Conservation (phyloP, 768 basidiomycete genomes). For the Boletus huronensis region DNA sequence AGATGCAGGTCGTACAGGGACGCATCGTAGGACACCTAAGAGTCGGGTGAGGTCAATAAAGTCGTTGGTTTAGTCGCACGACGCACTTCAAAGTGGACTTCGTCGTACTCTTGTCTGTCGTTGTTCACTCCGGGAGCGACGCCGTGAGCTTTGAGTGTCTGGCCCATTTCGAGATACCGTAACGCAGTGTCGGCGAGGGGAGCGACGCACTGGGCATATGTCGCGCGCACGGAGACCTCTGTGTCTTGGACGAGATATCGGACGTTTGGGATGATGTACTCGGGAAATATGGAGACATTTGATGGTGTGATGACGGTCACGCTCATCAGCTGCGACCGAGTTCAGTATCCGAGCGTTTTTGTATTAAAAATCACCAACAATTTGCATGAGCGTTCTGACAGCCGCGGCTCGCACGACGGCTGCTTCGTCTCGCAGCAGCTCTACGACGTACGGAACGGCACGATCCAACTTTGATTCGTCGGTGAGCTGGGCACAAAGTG, state of each 20-base stretch:
- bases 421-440: slow-evolving; percentile 82
- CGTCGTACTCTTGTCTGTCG: slow-evolving; percentile 70
- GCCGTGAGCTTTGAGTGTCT: slow-evolving; percentile 83
- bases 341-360: slow-evolving; percentile 9
- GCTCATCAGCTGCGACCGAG: slow-evolving; percentile 47
- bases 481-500: slow-evolving; percentile 74
- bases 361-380: slow-evolving; percentile 47
- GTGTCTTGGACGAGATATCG: slow-evolving; percentile 77
- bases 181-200: slow-evolving; percentile 83
- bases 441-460: slow-evolving; percentile 88
- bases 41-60: neutral
- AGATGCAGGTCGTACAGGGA: slow-evolving; percentile 82
- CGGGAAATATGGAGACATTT: slow-evolving; percentile 77
- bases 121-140: slow-evolving; percentile 39
- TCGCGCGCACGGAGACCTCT: slow-evolving; percentile 76
- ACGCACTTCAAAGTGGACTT: slow-evolving; percentile 75
- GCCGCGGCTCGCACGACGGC: slow-evolving; percentile 80
- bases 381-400: slow-evolving; percentile 74
- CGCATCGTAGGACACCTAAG: slow-evolving; percentile 85
- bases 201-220: slow-evolving; percentile 84
- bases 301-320: slow-evolving; percentile 68
- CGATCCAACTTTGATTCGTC: slow-evolving; percentile 96
- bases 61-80: neutral
- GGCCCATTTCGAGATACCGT: slow-evolving; percentile 89
- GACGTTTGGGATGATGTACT: slow-evolving; percentile 93